Evolutionary conservation across 345 rosid species (phyloP).

Genomic region (Pugionium cornutum): DNA sequence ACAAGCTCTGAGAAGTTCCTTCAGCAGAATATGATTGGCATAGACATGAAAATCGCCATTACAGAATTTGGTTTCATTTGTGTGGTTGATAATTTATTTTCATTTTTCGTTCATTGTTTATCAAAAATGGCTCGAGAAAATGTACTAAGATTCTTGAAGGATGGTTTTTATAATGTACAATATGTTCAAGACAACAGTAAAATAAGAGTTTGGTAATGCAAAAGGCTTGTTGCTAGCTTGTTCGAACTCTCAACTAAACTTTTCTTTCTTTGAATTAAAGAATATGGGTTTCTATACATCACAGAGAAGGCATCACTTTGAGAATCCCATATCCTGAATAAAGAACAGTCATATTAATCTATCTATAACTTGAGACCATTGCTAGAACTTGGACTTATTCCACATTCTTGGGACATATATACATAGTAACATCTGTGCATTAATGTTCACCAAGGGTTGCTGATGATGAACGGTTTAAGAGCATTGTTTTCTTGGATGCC

Average conservation of each 20-base stretch:
- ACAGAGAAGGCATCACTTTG: slow-evolving; percentile 19
- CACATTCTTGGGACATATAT: slow-evolving; percentile 34
- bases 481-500: slow-evolving; percentile 55
- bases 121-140: slow-evolving; percentile 22
- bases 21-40: slow-evolving; percentile 24
- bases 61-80: slow-evolving; percentile 22
- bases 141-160: slow-evolving; percentile 19
- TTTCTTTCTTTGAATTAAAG: slow-evolving; percentile 29
- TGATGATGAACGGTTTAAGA: slow-evolving; percentile 50
- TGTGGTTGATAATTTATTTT: slow-evolving; percentile 31
- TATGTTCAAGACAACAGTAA: slow-evolving; percentile 5
- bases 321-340: slow-evolving; percentile 28
- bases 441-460: slow-evolving; percentile 53
- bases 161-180: slow-evolving; percentile 12
- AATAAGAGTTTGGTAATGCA: slow-evolving; percentile 2
- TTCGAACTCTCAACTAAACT: slow-evolving; percentile 14
- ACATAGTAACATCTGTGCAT: slow-evolving; percentile 39
- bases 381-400: slow-evolving; percentile 23
- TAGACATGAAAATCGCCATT: slow-evolving; percentile 27
- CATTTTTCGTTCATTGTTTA: slow-evolving; percentile 17
- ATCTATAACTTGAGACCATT: slow-evolving; percentile 33
- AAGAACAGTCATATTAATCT: slow-evolving; percentile 31
- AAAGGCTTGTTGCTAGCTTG: slow-evolving; percentile 4
- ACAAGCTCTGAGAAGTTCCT: slow-evolving; percentile 34
- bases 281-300: slow-evolving; percentile 35